phyloP scores from a whole-genome alignment of 352 stramenopile genomes.

The Globisporangium barbulae region DNA sequence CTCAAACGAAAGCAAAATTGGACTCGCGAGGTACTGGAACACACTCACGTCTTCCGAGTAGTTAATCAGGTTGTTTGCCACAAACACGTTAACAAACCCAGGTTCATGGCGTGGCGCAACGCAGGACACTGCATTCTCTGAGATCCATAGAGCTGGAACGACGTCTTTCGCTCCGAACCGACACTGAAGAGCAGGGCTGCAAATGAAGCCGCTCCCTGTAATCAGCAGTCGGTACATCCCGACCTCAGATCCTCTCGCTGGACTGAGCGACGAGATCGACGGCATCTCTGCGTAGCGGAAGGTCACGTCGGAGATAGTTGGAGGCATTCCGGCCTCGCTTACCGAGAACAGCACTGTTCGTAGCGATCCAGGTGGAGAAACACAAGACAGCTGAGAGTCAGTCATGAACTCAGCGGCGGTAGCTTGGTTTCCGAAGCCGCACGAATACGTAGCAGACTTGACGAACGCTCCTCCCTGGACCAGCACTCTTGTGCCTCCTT shows the following conservation, averaged over 20 bases:
- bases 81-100: slow-evolving; percentile 33
- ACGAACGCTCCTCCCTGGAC: slow-evolving; percentile 31
- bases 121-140: slow-evolving; percentile 28
- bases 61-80: slow-evolving; percentile 58
- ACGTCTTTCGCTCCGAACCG: slow-evolving; percentile 37
- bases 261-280: slow-evolving; percentile 16
- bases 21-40: slow-evolving; percentile 39
- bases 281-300: slow-evolving; percentile 29
- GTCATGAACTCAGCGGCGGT: slow-evolving; percentile 25
- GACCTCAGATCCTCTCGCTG: slow-evolving; percentile 26
- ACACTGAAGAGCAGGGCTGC: slow-evolving; percentile 29
- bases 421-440: slow-evolving; percentile 24
- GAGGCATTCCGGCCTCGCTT: slow-evolving; percentile 10
- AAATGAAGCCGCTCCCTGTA: slow-evolving; percentile 32
- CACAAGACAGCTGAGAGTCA: slow-evolving; percentile 29
- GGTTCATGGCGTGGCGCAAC: slow-evolving; percentile 23
- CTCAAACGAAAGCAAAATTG: slow-evolving; percentile 32
- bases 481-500: slow-evolving; percentile 36
- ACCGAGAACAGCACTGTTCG: slow-evolving; percentile 27
- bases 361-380: slow-evolving; percentile 22
- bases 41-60: slow-evolving; percentile 29
- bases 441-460: slow-evolving; percentile 18
- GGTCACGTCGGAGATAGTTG: neutral
- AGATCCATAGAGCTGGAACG: slow-evolving; percentile 33
- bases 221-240: slow-evolving; percentile 29